Evolutionary conservation across 2,329 filamentous ascomycete species (phyloP).

Genomic region (Ophiostoma ips): DNA sequence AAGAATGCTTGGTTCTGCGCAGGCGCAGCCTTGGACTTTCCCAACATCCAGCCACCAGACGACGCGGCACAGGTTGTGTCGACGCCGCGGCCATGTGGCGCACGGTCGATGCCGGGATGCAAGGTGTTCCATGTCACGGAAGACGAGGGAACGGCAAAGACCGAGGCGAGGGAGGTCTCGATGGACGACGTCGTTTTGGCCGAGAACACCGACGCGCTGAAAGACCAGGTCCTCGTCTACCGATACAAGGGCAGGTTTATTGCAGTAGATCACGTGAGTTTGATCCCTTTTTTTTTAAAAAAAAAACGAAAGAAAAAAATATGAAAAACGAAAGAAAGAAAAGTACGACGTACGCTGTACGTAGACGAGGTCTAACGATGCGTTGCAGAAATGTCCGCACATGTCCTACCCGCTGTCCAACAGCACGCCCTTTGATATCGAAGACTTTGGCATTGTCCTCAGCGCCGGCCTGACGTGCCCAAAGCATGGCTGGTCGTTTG

Average conservation of each 20-base stretch:
- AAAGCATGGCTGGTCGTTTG: constrained; percentile 60
- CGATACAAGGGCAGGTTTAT: constrained; percentile 49
- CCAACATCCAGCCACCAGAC: constrained; percentile 28
- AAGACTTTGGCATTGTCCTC: constrained; percentile 47
- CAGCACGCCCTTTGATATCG: constrained; percentile 53
- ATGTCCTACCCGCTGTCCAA: constrained; percentile 51
- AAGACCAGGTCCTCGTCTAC: constrained; percentile 52
- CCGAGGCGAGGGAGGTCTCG: constrained; percentile 23
- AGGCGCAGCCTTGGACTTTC: constrained; percentile 40
- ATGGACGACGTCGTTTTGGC: constrained; percentile 18
- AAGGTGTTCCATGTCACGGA: constrained; percentile 41
- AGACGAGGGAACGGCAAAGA: constrained; percentile 20
- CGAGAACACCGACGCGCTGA: constrained; percentile 25
- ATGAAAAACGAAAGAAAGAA: neutral
- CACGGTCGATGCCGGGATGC: constrained; percentile 36
- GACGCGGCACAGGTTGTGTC: constrained; percentile 20
- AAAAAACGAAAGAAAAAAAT: too few species aligned
- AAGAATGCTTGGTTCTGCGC: constrained; percentile 30
- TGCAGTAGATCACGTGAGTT: constrained; percentile 53
- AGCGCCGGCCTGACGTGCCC: constrained; percentile 52
- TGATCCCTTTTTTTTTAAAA: too few species aligned
- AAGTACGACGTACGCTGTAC: too few species aligned
- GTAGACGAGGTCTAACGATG: neutral
- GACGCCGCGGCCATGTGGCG: constrained; percentile 23
- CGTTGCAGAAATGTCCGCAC: constrained; percentile 49